Evolutionary conservation across 768 basidiomycete species (phyloP).

Genomic region (Crucibulum laeve): DNA sequence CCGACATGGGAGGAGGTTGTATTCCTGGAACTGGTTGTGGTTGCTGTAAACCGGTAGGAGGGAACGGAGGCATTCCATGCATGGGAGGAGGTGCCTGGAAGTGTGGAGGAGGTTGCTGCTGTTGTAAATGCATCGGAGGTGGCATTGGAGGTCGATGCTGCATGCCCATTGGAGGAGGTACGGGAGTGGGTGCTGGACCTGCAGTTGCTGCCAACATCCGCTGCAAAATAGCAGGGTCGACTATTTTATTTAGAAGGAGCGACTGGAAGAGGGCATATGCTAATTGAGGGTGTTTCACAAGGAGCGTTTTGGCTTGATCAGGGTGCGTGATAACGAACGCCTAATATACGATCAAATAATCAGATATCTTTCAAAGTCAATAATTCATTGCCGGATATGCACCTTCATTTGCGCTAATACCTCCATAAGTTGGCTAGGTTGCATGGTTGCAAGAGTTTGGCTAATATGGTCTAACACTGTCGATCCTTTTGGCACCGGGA

Average conservation of each 20-base stretch:
- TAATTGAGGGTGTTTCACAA: conserved; percentile 85
- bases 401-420: conserved; percentile 99
- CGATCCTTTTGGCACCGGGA: conserved; percentile 65
- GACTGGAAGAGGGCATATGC: conserved; percentile 97
- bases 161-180: no score
- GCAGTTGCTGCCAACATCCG: conserved; percentile 49
- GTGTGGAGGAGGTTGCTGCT: no score
- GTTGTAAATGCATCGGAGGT: no score
- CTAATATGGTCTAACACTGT: conserved; percentile 80
- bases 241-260: conserved; percentile 87
- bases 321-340: conserved; percentile 90
- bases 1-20: conserved; percentile 25
- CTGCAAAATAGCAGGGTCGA: conserved; percentile 81
- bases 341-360: conserved; percentile 35
- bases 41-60: conserved; percentile 23
- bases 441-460: conserved; percentile 79
- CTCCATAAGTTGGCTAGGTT: conserved; percentile 83
- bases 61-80: conserved; percentile 30
- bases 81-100: conserved; percentile 43
- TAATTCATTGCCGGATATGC: no score
- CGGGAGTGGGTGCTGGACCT: conserved; percentile 11
- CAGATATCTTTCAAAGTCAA: conserved; percentile 7
- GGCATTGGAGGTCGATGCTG: conserved; percentile 20
- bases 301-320: conserved; percentile 78
- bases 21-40: conserved; percentile 25